phyloP scores from a whole-genome alignment of 305 asterid species.

The Fraxinus platypoda region DNA sequence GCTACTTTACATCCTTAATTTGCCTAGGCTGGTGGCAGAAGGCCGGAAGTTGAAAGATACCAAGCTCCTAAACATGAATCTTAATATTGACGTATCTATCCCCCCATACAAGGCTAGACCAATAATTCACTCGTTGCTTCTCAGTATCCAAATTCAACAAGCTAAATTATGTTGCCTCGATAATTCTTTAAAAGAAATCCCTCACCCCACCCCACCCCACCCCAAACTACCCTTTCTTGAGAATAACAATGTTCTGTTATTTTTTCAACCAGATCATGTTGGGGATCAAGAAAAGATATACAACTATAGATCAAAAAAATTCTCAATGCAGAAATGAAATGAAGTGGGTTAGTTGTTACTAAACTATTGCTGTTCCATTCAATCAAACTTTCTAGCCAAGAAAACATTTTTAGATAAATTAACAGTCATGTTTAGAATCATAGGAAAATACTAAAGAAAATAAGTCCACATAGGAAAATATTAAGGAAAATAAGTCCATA shows the following conservation, averaged over 20 bases:
- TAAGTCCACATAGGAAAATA: neutral
- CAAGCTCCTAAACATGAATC: neutral
- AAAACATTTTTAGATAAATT: neutral
- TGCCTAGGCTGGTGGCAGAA: neutral
- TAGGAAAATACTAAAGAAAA: conserved; percentile 1
- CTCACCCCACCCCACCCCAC: neutral
- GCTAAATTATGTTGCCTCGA: neutral
- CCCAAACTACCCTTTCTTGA: conserved; percentile 1
- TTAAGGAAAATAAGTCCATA: neutral
- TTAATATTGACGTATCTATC: neutral
- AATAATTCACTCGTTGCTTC: neutral
- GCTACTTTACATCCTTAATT: neutral
- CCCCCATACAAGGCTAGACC: neutral
- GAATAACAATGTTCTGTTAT: neutral
- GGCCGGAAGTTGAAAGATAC: neutral
- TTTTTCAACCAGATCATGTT: neutral
- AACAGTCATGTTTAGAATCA: neutral
- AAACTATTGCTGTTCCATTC: neutral
- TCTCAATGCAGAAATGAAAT: neutral
- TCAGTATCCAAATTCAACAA: neutral
- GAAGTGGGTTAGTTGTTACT: neutral
- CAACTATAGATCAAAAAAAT: neutral
- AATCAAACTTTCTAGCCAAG: neutral
- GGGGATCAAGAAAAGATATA: neutral
- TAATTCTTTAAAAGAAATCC: neutral